Evolutionary conservation across 768 basidiomycete genomes (phyloP).

Genomic region (Agrocybe praecox): DNA sequence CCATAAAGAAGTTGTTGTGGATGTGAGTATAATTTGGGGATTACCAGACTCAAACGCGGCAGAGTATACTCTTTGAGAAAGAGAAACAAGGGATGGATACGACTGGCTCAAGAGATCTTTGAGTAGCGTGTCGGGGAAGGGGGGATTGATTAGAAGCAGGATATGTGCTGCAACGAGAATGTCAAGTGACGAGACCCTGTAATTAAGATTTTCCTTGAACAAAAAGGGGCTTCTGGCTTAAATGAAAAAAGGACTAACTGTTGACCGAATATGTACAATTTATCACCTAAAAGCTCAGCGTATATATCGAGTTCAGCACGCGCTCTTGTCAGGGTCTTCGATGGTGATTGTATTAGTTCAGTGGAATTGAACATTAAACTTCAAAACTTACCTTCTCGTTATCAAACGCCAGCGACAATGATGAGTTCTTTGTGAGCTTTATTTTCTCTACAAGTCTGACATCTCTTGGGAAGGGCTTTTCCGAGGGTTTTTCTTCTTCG

Average conservation of each 20-base stretch:
- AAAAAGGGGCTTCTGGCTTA: neutral
- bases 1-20: constrained; percentile 31
- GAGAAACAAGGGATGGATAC: constrained; percentile 59
- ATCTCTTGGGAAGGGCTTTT: constrained; percentile 41
- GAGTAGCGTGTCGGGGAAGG: constrained; percentile 64
- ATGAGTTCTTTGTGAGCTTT: constrained; percentile 32
- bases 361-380: neutral
- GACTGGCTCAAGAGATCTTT: constrained; percentile 53
- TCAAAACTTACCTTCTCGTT: constrained; percentile 54
- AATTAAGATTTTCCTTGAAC: constrained; percentile 1
- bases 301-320: constrained; percentile 60
- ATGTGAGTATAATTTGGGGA: constrained; percentile 12
- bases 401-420: constrained; percentile 59
- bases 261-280: constrained; percentile 53
- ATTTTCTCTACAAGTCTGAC: constrained; percentile 29
- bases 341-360: neutral
- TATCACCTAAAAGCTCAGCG: constrained; percentile 50
- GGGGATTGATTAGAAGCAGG: constrained; percentile 57
- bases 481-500: constrained; percentile 45
- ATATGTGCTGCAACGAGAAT: constrained; percentile 69
- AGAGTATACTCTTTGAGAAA: constrained; percentile 55
- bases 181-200: constrained; percentile 67
- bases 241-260: constrained; percentile 34
- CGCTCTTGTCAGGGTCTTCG: constrained; percentile 62
- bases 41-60: constrained; percentile 23